Base-by-base conservation (phyloP, 345 rosid genomes). In the Passiflora organensis region DNA sequence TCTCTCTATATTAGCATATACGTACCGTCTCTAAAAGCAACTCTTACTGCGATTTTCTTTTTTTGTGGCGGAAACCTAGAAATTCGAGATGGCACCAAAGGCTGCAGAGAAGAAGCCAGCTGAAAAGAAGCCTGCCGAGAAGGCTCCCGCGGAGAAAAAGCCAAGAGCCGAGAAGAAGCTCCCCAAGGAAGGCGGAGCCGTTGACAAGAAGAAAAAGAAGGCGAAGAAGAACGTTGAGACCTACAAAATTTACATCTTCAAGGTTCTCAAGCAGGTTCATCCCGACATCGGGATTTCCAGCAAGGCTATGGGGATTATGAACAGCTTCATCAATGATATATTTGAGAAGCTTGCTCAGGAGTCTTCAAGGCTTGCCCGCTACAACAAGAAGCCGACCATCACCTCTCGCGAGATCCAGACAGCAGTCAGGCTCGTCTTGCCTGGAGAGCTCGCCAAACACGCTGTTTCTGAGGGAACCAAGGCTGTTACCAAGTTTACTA, bases 401-500 rank as follows among this genome's bases (percentile, higher is more conserved):
- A 63, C 67, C 2, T 63, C 67, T 24, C 67, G 67, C 15, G 67
- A 63, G 67, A 63, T 63, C 16, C 67, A 63, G 67, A 63, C 67
- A 13, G 67, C 67, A 1, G 67, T 63, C 4, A 22, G 67, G 2
- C 17, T 65, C 3, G 69, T 64, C 13, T 22, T 64, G 0, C 69
- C 69, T 1, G 69, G 69, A 0, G 69, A 64, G 23, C 56, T 64
- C 0, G 62, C 69, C 2, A 64, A 64, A 38, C 69, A 64, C 16
- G 69, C 69, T 2, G 69, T 63, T 10, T 63, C 67, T 39, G 67
- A 63, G 46, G 67, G 67, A 11, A 63, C 67, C 5, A 63, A 63
- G 57, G 69, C 69, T 12, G 34, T 28, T 28, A 28, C 34, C 34
- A 28, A 28, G 34, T 28, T 28, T 8, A 28, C 34, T 28, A 28